Evolutionary conservation across 2,329 filamentous ascomycete species (phyloP).

Genomic region (Teratosphaeriaceae sp.): DNA sequence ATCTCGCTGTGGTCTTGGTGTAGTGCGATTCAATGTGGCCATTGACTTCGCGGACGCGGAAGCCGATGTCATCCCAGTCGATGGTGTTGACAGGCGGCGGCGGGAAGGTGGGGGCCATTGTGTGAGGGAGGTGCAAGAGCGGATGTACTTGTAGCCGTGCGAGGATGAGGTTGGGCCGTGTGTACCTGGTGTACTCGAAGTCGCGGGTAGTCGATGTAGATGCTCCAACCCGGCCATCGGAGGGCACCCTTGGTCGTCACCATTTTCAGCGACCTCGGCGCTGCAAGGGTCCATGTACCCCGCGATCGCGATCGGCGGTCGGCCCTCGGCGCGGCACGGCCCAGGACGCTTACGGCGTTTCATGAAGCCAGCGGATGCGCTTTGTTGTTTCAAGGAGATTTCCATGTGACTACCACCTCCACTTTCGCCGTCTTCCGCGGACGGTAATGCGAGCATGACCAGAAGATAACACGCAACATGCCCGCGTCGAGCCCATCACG

Average conservation of each 20-base stretch:
- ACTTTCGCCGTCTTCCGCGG: no score
- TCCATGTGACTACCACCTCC: no score
- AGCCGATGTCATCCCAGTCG: conserved; percentile 89
- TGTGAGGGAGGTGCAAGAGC: not conserved
- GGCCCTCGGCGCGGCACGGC: no score
- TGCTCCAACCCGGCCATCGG: not conserved
- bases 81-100: conserved; percentile 73
- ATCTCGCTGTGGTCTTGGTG: conserved; percentile 65
- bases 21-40: conserved; percentile 89
- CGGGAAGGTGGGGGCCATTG: conserved; percentile 51
- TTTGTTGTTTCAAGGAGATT: no score
- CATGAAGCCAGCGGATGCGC: no score
- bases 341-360: no score
- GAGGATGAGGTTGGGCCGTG: no score
- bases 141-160: not conserved
- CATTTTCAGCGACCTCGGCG: not conserved
- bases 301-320: no score
- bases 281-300: not conserved
- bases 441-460: no score
- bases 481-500: conserved; percentile 18
- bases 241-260: not conserved
- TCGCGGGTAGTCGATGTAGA: no score
- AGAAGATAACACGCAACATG: no score
- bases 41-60: conserved; percentile 89
- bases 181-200: not conserved